A percentile compares a stretch with the other conserved stretches of the same genome.
These are phyloP conservation scores for Spergularia bocconei DNA, from an alignment of 148 eudicot genomes.

Conservation along the genomic window DNA sequence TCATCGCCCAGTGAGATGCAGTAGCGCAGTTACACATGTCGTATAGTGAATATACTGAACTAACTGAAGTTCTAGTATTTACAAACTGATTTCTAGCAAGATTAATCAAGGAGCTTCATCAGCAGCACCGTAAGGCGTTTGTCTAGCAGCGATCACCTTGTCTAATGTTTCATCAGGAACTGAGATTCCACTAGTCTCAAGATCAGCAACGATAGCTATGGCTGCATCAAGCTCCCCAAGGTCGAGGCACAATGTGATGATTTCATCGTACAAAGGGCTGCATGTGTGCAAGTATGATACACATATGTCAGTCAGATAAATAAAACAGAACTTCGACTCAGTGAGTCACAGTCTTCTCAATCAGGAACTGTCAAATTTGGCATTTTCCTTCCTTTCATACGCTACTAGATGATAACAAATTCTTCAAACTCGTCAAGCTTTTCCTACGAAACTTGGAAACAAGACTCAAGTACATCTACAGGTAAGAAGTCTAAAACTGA, in stretches of 20 bases:
- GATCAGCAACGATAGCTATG: conserved; percentile 82
- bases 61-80: neutral
- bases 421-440: too few relatives aligned
- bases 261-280: conserved; percentile 93
- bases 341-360: neutral
- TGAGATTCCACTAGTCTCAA: conserved; percentile 76
- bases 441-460: neutral
- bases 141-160: conserved; percentile 82
- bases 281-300: conserved; percentile 16
- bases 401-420: too few relatives aligned
- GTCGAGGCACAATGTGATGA: conserved; percentile 73
- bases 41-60: neutral
- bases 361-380: neutral
- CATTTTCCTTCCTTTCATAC: too few relatives aligned
- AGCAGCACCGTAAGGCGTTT: conserved; percentile 34
- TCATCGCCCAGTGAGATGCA: neutral
- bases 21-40: neutral
- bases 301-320: neutral
- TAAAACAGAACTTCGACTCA: neutral
- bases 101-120: conserved; percentile 39
- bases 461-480: neutral
- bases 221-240: conserved; percentile 94
- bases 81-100: conserved; percentile 11
- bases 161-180: conserved; percentile 83
- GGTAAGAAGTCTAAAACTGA: conserved; percentile 28